phyloP scores from a whole-genome alignment of 2,329 filamentous ascomycete species.

The Clonostachys sp. region DNA sequence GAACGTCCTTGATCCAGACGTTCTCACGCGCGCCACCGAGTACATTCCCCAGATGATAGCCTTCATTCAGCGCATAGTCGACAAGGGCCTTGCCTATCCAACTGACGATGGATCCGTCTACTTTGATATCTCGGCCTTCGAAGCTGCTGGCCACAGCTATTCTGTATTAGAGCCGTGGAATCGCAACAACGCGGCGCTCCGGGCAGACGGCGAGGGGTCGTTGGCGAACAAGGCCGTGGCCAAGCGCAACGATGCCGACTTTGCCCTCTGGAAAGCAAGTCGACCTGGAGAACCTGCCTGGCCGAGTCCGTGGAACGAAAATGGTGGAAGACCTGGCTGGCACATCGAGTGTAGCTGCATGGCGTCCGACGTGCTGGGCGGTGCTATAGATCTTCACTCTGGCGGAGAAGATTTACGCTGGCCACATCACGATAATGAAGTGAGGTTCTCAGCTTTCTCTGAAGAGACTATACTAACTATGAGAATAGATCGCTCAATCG shows the following conservation, averaged over 20 bases:
- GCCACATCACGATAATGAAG: not conserved
- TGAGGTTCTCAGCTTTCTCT: not conserved
- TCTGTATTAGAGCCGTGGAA: not conserved
- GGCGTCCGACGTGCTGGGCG: not conserved
- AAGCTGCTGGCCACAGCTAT: not conserved
- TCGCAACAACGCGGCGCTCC: not conserved
- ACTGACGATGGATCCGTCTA: conserved; percentile 20
- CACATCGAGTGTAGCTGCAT: not conserved
- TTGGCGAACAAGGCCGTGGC: not conserved
- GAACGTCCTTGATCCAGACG: not conserved
- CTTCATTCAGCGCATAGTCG: not conserved
- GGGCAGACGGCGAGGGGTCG: not conserved
- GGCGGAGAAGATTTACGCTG: not conserved
- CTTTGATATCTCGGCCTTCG: not conserved
- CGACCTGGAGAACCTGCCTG: conserved; percentile 1
- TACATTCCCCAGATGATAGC: not conserved
- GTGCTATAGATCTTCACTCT: not conserved
- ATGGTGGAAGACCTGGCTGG: conserved; percentile 1
- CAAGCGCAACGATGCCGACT: not conserved
- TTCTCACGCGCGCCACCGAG: not conserved
- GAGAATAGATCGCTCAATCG: no score
- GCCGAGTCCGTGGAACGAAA: conserved; percentile 1
- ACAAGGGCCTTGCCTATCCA: not conserved
- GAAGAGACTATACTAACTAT: no score
- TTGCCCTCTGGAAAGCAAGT: conserved; percentile 2